Evolutionary conservation across 2,329 filamentous ascomycete species (phyloP).

Genomic region (Endocalyx cinctus): DNA sequence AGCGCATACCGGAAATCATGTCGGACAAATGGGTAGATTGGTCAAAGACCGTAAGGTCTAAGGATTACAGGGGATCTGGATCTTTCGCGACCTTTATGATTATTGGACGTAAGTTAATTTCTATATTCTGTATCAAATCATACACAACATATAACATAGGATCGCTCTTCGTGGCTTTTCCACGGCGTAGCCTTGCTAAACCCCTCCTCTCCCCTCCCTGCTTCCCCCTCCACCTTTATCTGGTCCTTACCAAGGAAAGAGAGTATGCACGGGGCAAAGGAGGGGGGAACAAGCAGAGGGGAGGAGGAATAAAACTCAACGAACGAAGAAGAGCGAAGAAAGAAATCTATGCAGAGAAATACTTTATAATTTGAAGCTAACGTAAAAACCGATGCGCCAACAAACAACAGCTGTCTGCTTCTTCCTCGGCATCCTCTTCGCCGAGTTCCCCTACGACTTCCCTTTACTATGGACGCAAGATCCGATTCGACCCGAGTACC

Average conservation of each 20-base stretch:
- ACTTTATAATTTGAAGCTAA: neutral
- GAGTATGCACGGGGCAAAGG: constrained; percentile 8
- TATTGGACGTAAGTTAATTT: constrained; percentile 70
- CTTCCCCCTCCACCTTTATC: constrained; percentile 7
- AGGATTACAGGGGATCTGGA: constrained; percentile 53
- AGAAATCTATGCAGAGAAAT: neutral
- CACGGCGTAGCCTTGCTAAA: neutral
- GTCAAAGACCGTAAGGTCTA: constrained; percentile 53
- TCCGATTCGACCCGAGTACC: constrained; percentile 62
- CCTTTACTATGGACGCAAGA: constrained; percentile 76
- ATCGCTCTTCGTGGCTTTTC: constrained; percentile 1
- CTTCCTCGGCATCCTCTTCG: constrained; percentile 97
- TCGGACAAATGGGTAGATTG: constrained; percentile 42
- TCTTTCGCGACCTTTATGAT: constrained; percentile 97
- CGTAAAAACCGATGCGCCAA: constrained; percentile 1
- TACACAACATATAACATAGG: constrained; percentile 1
- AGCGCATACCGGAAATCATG: too few relatives aligned
- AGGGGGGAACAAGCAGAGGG: neutral
- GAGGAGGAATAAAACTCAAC: neutral
- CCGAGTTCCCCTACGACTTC: constrained; percentile 92
- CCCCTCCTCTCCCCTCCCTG: neutral
- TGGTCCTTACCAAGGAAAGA: too few relatives aligned
- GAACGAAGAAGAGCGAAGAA: neutral
- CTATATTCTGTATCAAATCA: too few relatives aligned
- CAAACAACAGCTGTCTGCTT: constrained; percentile 71